Evolutionary conservation across 1,139 yeast genomes (phyloP).

Genomic region (Saccharomyces hybrid): DNA sequence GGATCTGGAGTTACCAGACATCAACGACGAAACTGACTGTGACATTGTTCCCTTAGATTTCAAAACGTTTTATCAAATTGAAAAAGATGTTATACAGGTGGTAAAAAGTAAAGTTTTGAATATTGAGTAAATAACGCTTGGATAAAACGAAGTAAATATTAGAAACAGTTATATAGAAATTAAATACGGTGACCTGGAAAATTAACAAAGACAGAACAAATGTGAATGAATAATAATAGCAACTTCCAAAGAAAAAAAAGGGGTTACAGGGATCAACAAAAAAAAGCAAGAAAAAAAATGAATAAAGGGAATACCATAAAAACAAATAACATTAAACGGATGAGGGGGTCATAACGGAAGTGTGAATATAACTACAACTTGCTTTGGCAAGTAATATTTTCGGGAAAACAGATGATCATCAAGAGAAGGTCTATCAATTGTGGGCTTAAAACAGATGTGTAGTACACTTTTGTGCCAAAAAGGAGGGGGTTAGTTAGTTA

Average conservation of each 20-base stretch:
- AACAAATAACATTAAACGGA: neutral
- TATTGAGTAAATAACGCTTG: neutral
- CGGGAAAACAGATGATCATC: neutral
- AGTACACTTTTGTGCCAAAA: neutral
- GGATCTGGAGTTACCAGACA: constrained; percentile 62
- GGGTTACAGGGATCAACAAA: neutral
- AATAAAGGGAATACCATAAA: neutral
- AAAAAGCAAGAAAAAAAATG: neutral
- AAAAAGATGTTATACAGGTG: constrained; percentile 31
- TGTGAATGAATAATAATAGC: neutral
- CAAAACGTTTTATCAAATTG: constrained; percentile 39
- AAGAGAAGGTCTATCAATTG: neutral
- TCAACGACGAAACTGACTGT: constrained; percentile 31
- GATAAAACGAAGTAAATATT: neutral
- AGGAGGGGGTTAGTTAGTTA: neutral
- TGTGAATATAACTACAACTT: neutral
- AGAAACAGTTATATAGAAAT: neutral
- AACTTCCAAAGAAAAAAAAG: neutral
- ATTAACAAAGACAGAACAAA: neutral
- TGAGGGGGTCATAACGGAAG: neutral
- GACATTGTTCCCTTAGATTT: constrained; percentile 27
- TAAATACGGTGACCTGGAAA: neutral
- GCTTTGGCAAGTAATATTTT: neutral
- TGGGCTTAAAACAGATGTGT: neutral
- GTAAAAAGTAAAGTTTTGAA: constrained; percentile 8